Percentiles rank a stretch among this genome's conserved stretches.
phyloP scores from a whole-genome alignment of 2,329 filamentous ascomycete species.

The Gyromitra esculenta region DNA sequence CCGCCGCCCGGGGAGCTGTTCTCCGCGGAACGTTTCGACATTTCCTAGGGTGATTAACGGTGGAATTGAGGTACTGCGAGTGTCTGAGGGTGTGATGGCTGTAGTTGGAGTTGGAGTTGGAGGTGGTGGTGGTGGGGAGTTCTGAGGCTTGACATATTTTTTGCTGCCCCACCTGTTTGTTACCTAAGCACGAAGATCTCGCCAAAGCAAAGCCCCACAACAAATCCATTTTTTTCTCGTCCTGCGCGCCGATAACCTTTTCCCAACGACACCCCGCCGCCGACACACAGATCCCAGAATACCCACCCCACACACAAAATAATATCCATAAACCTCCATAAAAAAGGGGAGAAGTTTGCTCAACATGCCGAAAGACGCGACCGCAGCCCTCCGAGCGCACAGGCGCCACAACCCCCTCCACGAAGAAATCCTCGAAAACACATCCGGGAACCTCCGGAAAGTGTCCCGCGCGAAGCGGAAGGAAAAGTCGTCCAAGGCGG shows the following conservation, averaged over 20 bases:
- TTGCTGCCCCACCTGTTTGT: neutral
- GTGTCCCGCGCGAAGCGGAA: slow-evolving; percentile 77
- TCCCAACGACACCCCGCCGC: neutral
- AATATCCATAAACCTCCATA: neutral
- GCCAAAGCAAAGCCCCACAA: neutral
- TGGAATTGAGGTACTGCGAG: neutral
- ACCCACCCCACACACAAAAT: neutral
- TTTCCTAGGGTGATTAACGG: slow-evolving; percentile 58
- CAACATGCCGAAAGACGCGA: slow-evolving; percentile 80
- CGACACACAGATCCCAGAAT: neutral
- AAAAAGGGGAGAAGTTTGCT: no score
- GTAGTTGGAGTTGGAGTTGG: neutral
- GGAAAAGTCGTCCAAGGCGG: slow-evolving; percentile 67
- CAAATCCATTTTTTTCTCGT: neutral
- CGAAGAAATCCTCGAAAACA: slow-evolving; percentile 74
- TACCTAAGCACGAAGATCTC: slow-evolving; percentile 25
- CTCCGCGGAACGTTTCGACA: slow-evolving; percentile 71
- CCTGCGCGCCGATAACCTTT: neutral
- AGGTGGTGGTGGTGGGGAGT: neutral
- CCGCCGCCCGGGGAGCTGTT: slow-evolving; percentile 28
- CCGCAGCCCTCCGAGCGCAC: slow-evolving; percentile 67
- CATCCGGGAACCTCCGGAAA: slow-evolving; percentile 75
- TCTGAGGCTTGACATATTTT: slow-evolving; percentile 2
- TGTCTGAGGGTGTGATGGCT: neutral
- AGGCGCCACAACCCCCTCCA: slow-evolving; percentile 90